These are phyloP conservation scores for Geosmithia flava DNA, from an alignment of 2,329 filamentous ascomycete genomes.

Conservation along the genomic window DNA sequence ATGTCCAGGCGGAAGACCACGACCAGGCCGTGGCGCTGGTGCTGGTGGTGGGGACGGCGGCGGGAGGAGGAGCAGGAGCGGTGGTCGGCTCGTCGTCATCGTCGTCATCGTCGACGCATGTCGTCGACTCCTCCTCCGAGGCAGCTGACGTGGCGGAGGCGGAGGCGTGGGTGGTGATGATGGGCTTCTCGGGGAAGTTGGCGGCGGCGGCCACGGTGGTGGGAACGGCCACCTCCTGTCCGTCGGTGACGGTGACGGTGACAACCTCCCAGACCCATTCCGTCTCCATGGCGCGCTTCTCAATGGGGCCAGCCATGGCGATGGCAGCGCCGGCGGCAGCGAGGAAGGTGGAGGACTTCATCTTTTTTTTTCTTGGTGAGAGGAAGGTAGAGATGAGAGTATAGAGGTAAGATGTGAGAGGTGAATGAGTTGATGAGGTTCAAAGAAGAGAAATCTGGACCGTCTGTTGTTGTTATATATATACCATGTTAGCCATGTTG, in stretches of 20 bases:
- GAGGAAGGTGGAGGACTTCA: conserved; percentile 37
- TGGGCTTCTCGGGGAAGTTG: conserved; percentile 11
- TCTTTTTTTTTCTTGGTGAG: conserved; percentile 18
- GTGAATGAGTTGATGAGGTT: background rate
- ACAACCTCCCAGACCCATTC: conserved; percentile 26
- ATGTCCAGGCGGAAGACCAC: background rate
- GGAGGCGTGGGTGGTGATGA: conserved; percentile 3
- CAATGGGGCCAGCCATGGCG: conserved; percentile 25
- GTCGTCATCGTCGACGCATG: too few relatives aligned
- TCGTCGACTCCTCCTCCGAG: background rate
- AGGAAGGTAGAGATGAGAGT: background rate
- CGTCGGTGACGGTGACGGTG: conserved; percentile 30
- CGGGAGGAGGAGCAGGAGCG: conserved; percentile 2
- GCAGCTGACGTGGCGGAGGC: background rate
- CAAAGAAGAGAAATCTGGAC: too few relatives aligned
- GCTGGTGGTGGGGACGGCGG: conserved; percentile 5
- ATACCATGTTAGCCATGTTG: too few relatives aligned
- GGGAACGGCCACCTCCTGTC: conserved; percentile 6
- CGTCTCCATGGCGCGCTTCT: conserved; percentile 26
- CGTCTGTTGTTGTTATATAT: too few relatives aligned
- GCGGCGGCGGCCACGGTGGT: conserved; percentile 6
- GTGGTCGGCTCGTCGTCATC: background rate
- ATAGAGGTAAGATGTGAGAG: too few relatives aligned
- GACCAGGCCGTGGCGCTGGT: background rate
- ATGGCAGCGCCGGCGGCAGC: conserved; percentile 30